These are phyloP conservation scores for Ophiostoma sp. DNA, from an alignment of 2,329 filamentous ascomycete genomes.

Conservation along the genomic window DNA sequence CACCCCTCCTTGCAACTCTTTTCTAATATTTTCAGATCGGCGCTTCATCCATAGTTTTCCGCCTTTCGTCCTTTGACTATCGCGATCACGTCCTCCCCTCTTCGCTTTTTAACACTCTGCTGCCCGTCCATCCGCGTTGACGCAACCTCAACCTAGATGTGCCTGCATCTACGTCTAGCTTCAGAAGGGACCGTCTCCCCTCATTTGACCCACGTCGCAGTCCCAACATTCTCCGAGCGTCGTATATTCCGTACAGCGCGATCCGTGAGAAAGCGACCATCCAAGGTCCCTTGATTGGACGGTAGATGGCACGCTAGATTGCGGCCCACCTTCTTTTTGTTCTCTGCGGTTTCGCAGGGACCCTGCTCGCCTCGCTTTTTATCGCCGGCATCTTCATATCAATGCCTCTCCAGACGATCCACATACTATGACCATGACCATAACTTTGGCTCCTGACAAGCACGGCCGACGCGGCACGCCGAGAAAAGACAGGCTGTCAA, in stretches of 20 bases:
- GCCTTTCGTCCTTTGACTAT: neutral
- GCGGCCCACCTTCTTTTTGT: conserved; percentile 15
- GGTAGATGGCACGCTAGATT: conserved; percentile 12
- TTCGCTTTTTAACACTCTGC: neutral
- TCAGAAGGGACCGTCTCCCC: neutral
- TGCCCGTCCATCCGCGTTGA: neutral
- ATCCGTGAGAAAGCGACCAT: neutral
- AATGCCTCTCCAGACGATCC: neutral
- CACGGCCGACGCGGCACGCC: conserved; percentile 11
- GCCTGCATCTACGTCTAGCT: neutral
- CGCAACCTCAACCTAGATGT: neutral
- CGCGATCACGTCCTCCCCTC: neutral
- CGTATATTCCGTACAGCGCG: conserved; percentile 5
- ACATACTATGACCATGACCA: too few relatives aligned
- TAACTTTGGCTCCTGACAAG: neutral
- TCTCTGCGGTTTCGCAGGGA: neutral
- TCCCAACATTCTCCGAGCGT: neutral
- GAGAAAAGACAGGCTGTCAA: conserved; percentile 21
- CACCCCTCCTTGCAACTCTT: neutral
- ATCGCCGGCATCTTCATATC: neutral
- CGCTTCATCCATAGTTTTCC: neutral
- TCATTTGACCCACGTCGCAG: neutral
- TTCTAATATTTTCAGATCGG: neutral
- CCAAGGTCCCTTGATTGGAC: conserved; percentile 15
- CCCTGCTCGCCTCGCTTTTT: neutral